Evolutionary conservation across 306 rosid genomes (phyloP).

Genomic region (Cicer cuneatum): DNA sequence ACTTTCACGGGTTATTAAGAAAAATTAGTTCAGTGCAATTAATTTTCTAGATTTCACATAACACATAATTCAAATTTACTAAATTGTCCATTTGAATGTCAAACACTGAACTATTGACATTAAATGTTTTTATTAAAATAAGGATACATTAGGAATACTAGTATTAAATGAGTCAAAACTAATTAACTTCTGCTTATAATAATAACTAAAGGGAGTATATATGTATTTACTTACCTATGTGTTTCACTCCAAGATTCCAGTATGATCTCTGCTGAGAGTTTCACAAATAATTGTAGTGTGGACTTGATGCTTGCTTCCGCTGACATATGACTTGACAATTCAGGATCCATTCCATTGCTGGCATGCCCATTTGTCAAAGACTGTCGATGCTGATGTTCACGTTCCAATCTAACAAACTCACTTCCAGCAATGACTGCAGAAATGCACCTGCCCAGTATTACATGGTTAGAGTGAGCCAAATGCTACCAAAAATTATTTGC

Average conservation of each 20-base stretch:
- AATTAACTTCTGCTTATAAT: no score
- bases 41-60: no score
- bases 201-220: no score
- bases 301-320: slow-evolving; percentile 90
- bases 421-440: slow-evolving; percentile 93
- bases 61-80: no score
- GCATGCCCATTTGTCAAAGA: slow-evolving; percentile 75
- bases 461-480: slow-evolving; percentile 32
- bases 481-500: slow-evolving; percentile 14
- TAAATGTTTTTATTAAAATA: no score
- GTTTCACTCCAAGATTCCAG: slow-evolving; percentile 90
- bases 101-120: no score
- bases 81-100: no score
- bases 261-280: slow-evolving; percentile 77
- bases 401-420: slow-evolving; percentile 90
- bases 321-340: slow-evolving; percentile 62
- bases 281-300: slow-evolving; percentile 86
- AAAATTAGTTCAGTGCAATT: no score
- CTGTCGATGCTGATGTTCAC: slow-evolving; percentile 72
- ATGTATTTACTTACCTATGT: slow-evolving; percentile 66
- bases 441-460: slow-evolving; percentile 76
- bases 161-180: no score
- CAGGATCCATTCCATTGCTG: slow-evolving; percentile 62
- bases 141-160: no score
- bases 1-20: no score